Evolutionary conservation across 2,329 filamentous ascomycete genomes (phyloP), one percentile per base, ranked within the genome.

Genomic region (Verticillium nubilum): DNA sequence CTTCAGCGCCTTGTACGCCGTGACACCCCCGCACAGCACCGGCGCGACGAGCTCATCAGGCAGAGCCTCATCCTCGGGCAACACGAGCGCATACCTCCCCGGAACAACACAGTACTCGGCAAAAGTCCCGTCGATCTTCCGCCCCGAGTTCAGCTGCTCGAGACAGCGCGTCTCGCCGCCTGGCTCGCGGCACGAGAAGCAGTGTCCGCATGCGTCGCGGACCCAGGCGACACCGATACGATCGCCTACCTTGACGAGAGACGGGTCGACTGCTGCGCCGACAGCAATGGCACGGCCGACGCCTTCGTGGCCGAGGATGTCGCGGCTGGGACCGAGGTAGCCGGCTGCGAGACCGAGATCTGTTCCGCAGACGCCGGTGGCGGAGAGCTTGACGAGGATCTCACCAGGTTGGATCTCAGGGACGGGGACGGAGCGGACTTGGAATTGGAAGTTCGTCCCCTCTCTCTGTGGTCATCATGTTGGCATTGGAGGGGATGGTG

Each of bases 281-380:
- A 79, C 61, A 26, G 63, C 67, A 4, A 68, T 72, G 17, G 79
- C 68, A 12, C 66, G 67, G 1, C 78, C 78, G 1, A 78, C 73
- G 7, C 77, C 78, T 61, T 80, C 78, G 54, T 80, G 78, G 4
- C 78, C 78, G 0, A 76, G 67, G 1, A 76, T 70, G 26, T 69
- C 61, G 5, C 67, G 64, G 0, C 68, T 67, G 0, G 73, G 72
- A 0, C 74, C 74, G 52, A 77, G 63, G 26, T 74, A 67, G 12
- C 76, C 75, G 0, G 69, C 58, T 0, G 75, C 76, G 56, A 78
- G 69, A 17, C 66, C 67, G 17, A 72, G 63, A 59, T 78, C 76
- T 7, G 75, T 74, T 3, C 74, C 75, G 59, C 76, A 78, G 33
- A 78, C 64, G 15, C 71, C 70, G 2, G 74, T 75, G 2, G 69